Conservation (phyloP, 192 early-diverging fungal genomes). For the Phycomyces blakesleeanus region DNA sequence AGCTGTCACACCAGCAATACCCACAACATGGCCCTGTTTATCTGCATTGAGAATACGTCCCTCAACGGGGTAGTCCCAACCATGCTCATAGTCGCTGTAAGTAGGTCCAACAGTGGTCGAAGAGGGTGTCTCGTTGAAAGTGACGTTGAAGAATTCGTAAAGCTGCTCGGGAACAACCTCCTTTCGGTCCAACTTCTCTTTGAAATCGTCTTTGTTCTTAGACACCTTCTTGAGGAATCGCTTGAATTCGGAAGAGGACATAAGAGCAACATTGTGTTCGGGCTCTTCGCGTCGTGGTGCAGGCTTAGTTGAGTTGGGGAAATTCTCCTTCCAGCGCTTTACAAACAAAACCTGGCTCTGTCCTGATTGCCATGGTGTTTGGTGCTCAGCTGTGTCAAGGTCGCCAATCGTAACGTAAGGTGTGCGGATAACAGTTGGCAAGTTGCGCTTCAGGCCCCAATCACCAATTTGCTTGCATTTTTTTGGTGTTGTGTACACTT, state of each 20-base stretch:
- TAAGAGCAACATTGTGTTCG: slow-evolving; percentile 49
- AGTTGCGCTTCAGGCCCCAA: slow-evolving; percentile 74
- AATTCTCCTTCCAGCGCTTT: slow-evolving; percentile 73
- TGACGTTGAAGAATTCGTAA: slow-evolving; percentile 28
- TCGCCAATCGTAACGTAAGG: slow-evolving; percentile 48
- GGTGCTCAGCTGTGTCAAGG: slow-evolving; percentile 71
- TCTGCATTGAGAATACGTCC: slow-evolving; percentile 60
- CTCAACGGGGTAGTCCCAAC: slow-evolving; percentile 39
- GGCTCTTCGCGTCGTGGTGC: slow-evolving; percentile 33
- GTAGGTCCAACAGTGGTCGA: slow-evolving; percentile 42
- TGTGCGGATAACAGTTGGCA: slow-evolving; percentile 63
- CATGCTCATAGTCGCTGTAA: slow-evolving; percentile 46
- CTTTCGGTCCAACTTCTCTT: slow-evolving; percentile 20
- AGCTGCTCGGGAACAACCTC: slow-evolving; percentile 31
- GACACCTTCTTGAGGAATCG: slow-evolving; percentile 52
- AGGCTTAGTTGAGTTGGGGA: slow-evolving; percentile 53
- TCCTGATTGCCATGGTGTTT: slow-evolving; percentile 62
- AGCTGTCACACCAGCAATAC: slow-evolving; percentile 63
- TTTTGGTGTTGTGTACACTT: slow-evolving; percentile 66
- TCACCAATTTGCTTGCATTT: slow-evolving; percentile 53
- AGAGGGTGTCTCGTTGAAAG: slow-evolving; percentile 13
- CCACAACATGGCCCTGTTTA: slow-evolving; percentile 48
- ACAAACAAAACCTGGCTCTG: slow-evolving; percentile 52
- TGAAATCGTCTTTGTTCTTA: slow-evolving; percentile 40
- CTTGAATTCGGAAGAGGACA: slow-evolving; percentile 60